Evolutionary conservation across 192 early-diverging fungal genomes (phyloP).

Genomic region (Coemansia sp.): DNA sequence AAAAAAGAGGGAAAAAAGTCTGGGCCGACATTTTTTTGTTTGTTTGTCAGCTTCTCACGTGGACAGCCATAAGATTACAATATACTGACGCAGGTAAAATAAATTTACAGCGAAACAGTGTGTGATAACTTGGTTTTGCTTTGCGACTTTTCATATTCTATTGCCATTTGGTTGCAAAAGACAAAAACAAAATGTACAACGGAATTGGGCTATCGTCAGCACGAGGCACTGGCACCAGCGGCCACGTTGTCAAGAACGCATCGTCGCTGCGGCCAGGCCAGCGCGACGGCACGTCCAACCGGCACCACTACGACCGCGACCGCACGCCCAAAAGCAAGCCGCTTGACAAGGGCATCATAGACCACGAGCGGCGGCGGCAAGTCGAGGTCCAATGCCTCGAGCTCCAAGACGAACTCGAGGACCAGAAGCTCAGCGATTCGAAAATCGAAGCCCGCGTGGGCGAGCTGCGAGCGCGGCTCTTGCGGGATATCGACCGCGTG

Average conservation of each 20-base stretch:
- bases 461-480: conserved; percentile 58
- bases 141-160: too few species aligned
- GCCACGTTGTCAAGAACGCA: conserved; percentile 90
- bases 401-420: conserved; percentile 79
- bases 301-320: conserved; percentile 48
- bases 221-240: conserved; percentile 91
- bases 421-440: conserved; percentile 63
- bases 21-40: neutral
- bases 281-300: conserved; percentile 36
- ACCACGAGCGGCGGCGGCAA: conserved; percentile 84
- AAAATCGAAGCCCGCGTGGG: conserved; percentile 67
- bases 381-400: conserved; percentile 84
- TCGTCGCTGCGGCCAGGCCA: conserved; percentile 69
- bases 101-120: neutral
- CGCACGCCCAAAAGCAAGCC: conserved; percentile 15
- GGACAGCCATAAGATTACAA: neutral
- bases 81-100: neutral
- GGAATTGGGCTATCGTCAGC: conserved; percentile 78
- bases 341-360: conserved; percentile 59
- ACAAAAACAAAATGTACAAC: conserved; percentile 61
- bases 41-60: conserved; percentile 1
- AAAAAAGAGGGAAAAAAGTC: too few species aligned
- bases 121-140: too few species aligned
- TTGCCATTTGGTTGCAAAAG: neutral
- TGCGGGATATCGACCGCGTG: conserved; percentile 50